phyloP scores from a whole-genome alignment of 352 stramenopile species.

The Phytophthora sojae region DNA sequence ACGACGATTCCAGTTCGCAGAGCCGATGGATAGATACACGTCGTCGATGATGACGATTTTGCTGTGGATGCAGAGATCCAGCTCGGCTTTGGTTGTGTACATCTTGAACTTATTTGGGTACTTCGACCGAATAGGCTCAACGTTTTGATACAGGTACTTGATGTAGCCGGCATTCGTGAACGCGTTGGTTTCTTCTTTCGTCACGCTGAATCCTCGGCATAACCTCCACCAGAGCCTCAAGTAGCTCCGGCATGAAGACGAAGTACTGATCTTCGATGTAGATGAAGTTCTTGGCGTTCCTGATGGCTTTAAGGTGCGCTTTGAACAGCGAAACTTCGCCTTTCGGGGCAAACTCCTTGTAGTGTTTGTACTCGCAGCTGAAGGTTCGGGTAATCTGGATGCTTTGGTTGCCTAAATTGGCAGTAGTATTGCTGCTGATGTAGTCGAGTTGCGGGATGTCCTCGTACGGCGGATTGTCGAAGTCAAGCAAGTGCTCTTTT shows the following conservation, averaged over 20 bases:
- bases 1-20: slow-evolving; percentile 62
- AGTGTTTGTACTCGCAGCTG: slow-evolving; percentile 58
- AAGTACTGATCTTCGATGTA: slow-evolving; percentile 39
- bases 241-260: slow-evolving; percentile 46
- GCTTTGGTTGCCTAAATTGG: slow-evolving; percentile 29
- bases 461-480: slow-evolving; percentile 44
- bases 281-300: slow-evolving; percentile 52
- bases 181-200: slow-evolving; percentile 32
- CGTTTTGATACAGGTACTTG: slow-evolving; percentile 58
- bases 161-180: slow-evolving; percentile 37
- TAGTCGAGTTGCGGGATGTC: slow-evolving; percentile 17
- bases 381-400: slow-evolving; percentile 71
- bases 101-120: slow-evolving; percentile 30
- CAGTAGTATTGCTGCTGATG: slow-evolving; percentile 7
- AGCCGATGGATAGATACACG: slow-evolving; percentile 62
- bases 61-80: slow-evolving; percentile 55
- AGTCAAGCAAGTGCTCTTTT: slow-evolving; percentile 46
- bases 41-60: slow-evolving; percentile 65
- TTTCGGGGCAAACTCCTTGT: slow-evolving; percentile 57
- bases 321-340: slow-evolving; percentile 57
- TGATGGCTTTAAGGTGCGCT: slow-evolving; percentile 46
- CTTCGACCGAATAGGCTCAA: slow-evolving; percentile 39
- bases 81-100: slow-evolving; percentile 42
- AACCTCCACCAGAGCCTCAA: slow-evolving; percentile 48
- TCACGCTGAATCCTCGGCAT: slow-evolving; percentile 53